phyloP scores from a whole-genome alignment of 805 yeast species.

The Kregervanrija fluxuum region DNA sequence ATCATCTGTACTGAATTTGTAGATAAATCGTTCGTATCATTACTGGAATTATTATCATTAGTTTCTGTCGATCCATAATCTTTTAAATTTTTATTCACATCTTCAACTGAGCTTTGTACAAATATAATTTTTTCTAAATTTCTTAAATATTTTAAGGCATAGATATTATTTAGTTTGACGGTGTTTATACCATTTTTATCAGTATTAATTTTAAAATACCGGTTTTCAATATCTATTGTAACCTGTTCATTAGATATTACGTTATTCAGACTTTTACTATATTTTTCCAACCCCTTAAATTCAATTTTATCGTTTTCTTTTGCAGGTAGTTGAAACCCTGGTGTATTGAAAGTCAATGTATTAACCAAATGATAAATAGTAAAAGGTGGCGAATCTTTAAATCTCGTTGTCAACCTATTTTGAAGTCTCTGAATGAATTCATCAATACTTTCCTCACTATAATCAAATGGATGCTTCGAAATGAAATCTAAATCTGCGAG shows the following conservation, averaged over 20 bases:
- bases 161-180: conserved; percentile 7
- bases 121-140: conserved; percentile 17
- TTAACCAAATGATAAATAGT: conserved; percentile 18
- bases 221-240: background rate
- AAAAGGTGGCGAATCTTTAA: conserved; percentile 24
- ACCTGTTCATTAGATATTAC: background rate
- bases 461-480: background rate
- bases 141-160: conserved; percentile 20
- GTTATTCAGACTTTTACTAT: background rate
- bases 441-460: conserved; percentile 10
- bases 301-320: background rate
- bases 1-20: conserved; percentile 3
- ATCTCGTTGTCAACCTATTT: conserved; percentile 8
- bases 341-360: conserved; percentile 11
- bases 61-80: conserved; percentile 15
- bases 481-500: no score
- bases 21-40: background rate
- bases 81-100: conserved; percentile 14
- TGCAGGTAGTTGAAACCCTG: conserved; percentile 12
- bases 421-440: conserved; percentile 10
- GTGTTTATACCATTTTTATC: background rate
- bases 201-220: background rate
- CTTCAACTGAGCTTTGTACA: conserved; percentile 19
- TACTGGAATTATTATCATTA: background rate
- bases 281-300: conserved; percentile 2